These are phyloP conservation scores for Lactarius deliciosus DNA, from an alignment of 768 basidiomycete genomes.

Conservation along the genomic window DNA sequence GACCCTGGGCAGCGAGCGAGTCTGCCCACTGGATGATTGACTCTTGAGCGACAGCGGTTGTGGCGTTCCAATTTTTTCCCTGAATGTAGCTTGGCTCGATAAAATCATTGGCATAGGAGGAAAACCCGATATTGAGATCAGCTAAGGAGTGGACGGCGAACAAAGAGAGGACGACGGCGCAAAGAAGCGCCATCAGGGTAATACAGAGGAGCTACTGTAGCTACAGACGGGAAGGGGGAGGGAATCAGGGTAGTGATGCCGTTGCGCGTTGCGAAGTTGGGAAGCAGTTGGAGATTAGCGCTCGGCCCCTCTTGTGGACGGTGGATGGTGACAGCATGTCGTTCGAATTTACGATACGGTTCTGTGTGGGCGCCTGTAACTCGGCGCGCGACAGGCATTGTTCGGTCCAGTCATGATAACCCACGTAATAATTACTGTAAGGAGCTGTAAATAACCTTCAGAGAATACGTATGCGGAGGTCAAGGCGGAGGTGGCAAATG, in stretches of 20 bases:
- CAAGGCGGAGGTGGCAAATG: no score
- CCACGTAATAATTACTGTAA: neutral
- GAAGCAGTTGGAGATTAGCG: slow-evolving; percentile 30
- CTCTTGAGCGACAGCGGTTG: slow-evolving; percentile 25
- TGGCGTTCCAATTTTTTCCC: slow-evolving; percentile 16
- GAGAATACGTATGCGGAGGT: neutral
- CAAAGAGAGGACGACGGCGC: slow-evolving; percentile 15
- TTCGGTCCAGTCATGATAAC: neutral
- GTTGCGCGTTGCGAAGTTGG: neutral
- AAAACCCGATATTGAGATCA: slow-evolving; percentile 14
- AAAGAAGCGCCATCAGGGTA: slow-evolving; percentile 16
- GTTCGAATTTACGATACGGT: slow-evolving; percentile 13
- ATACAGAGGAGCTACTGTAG: slow-evolving; percentile 17
- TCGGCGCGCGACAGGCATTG: neutral
- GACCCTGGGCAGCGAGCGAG: slow-evolving; percentile 24
- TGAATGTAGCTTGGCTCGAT: slow-evolving; percentile 27
- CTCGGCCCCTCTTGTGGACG: slow-evolving; percentile 30
- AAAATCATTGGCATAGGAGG: slow-evolving; percentile 25
- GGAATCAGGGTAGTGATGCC: neutral
- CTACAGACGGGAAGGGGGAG: neutral
- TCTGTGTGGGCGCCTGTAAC: neutral
- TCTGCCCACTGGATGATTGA: slow-evolving; percentile 30
- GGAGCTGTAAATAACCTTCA: neutral
- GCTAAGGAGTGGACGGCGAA: slow-evolving; percentile 17
- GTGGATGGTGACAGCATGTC: slow-evolving; percentile 34